Conservation (phyloP, 1,139 yeast species). For the Debaryomyces fabryi region DNA sequence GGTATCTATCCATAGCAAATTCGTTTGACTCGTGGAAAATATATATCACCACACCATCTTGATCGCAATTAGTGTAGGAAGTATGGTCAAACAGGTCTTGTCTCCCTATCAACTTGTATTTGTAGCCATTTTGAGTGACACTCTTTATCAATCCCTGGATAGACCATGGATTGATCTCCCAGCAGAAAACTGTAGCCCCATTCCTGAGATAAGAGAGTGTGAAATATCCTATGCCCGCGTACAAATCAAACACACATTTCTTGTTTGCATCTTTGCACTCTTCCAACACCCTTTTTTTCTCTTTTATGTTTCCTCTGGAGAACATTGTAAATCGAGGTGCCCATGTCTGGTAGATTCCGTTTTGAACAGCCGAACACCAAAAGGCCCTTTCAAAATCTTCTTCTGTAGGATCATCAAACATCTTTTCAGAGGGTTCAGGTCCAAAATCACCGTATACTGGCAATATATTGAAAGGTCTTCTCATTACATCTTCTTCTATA, state of each 20-base stretch:
- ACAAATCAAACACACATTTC: constrained; percentile 63
- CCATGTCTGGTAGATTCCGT: constrained; percentile 80
- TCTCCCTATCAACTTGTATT: constrained; percentile 32
- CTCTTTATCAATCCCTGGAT: constrained; percentile 69
- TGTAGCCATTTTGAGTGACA: constrained; percentile 46
- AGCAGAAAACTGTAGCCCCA: constrained; percentile 64
- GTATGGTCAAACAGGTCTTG: constrained; percentile 31
- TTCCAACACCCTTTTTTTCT: constrained; percentile 66
- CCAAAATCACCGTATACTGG: constrained; percentile 74
- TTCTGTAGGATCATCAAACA: constrained; percentile 40
- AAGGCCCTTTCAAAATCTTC: constrained; percentile 55
- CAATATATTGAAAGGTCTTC: constrained; percentile 61
- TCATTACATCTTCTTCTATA: constrained; percentile 52
- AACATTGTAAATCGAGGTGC: constrained; percentile 88
- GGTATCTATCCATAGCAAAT: constrained; percentile 45
- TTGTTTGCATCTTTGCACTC: constrained; percentile 26
- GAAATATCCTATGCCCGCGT: constrained; percentile 88
- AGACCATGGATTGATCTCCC: constrained; percentile 91
- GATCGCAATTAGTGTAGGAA: constrained; percentile 11
- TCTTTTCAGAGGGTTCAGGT: constrained; percentile 30
- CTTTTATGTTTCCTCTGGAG: constrained; percentile 85
- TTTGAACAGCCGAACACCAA: constrained; percentile 75
- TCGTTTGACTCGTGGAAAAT: constrained; percentile 68
- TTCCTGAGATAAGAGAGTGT: constrained; percentile 65
- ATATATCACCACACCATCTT: constrained; percentile 27